Percentiles rank a stretch among this genome's conserved stretches.
Evolutionary conservation across 768 basidiomycete species (phyloP).

Genomic region (Calocybe gangraenosa): DNA sequence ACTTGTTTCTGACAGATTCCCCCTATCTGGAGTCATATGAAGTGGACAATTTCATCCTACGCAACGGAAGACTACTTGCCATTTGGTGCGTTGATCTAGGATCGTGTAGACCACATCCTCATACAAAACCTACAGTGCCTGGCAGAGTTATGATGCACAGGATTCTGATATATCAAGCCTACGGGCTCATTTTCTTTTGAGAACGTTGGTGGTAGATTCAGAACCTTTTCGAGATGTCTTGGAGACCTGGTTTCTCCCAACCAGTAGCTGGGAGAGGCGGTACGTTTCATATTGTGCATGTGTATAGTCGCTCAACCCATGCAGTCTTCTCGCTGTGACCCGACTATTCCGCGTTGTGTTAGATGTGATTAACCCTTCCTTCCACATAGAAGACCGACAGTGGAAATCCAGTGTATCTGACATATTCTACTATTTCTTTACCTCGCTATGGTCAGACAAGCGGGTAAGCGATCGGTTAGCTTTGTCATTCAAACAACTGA

Average conservation of each 20-base stretch:
- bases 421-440: constrained; percentile 59
- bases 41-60: constrained; percentile 68
- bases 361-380: constrained; percentile 60
- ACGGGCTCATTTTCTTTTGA: constrained; percentile 53
- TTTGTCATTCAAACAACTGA: background rate
- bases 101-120: background rate
- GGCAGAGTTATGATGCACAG: constrained; percentile 67
- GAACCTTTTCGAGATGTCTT: constrained; percentile 57
- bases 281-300: constrained; percentile 19
- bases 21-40: constrained; percentile 62
- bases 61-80: constrained; percentile 54
- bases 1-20: constrained; percentile 55
- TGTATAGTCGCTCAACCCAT: background rate
- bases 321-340: constrained; percentile 47
- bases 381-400: constrained; percentile 59
- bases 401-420: constrained; percentile 62
- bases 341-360: constrained; percentile 62
- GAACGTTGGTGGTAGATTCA: constrained; percentile 57
- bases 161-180: constrained; percentile 47
- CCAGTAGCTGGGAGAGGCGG: constrained; percentile 48
- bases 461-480: constrained; percentile 34
- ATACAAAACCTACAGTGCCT: constrained; percentile 42
- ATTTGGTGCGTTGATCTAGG: constrained; percentile 42
- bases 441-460: constrained; percentile 58
- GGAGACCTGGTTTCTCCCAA: constrained; percentile 31